Conservation (phyloP, 2,329 filamentous ascomycete species). For the Aspergillus sp. region DNA sequence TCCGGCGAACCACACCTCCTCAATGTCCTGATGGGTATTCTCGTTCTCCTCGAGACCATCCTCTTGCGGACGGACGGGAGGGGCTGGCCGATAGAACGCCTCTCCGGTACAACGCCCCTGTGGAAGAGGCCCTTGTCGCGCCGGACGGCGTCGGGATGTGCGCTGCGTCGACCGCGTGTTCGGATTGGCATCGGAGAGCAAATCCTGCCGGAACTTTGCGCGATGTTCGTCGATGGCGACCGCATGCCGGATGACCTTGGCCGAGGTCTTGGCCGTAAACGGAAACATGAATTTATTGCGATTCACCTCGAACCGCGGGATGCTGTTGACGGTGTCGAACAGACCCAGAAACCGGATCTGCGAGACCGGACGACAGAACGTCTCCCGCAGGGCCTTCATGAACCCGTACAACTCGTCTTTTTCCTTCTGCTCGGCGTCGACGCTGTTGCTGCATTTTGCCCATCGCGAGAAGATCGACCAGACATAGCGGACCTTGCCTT, state of each 20-base stretch:
- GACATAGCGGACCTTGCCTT: conserved; percentile 76
- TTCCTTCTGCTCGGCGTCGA: background rate
- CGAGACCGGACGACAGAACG: background rate
- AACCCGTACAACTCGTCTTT: background rate
- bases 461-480: conserved; percentile 70
- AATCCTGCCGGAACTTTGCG: conserved; percentile 52
- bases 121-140: background rate
- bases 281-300: conserved; percentile 54
- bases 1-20: conserved; percentile 70
- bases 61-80: conserved; percentile 1
- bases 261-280: conserved; percentile 22
- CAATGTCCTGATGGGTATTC: conserved; percentile 53
- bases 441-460: conserved; percentile 4
- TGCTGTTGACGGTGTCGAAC: conserved; percentile 27
- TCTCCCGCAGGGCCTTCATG: conserved; percentile 3
- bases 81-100: conserved; percentile 3
- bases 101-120: conserved; percentile 6
- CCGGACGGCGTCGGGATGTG: conserved; percentile 5
- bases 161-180: conserved; percentile 18
- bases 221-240: conserved; percentile 53
- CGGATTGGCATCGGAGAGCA: conserved; percentile 44
- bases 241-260: conserved; percentile 49
- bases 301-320: background rate
- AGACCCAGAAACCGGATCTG: conserved; percentile 1
- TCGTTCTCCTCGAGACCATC: background rate